Evolutionary conservation across 192 early-diverging fungal species (phyloP), one percentile per base, ranked within the genome.

Genomic region (Backusella sp.): DNA sequence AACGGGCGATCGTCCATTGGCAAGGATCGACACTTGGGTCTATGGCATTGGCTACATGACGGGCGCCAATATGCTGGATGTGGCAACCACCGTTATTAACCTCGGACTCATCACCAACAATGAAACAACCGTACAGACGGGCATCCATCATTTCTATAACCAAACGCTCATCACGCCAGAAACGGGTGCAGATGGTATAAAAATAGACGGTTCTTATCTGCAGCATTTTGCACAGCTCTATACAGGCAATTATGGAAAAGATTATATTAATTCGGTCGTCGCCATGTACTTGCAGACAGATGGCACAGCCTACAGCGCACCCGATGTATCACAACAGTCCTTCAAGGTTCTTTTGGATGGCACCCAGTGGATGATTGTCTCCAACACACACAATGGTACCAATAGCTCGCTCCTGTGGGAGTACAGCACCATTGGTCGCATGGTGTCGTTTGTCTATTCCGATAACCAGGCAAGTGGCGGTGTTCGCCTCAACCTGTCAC

Each of bases 221-320:
- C 77, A 79, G 36, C 77, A 79, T 28, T 26, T 69, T 7, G 67
- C 66, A 1, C 72, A 59, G 6, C 49, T 79, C 0, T 79, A 79
- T 39, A 79, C 26, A 8, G 77, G 77, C 30, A 79, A 79, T 42
- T 79, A 79, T 32, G 74, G 77, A 46, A 74, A 73, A 53, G 77
- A 73, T 30, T 79, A 66, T 46, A 74, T 68, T 26, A 75, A 75
- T 19, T 66, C 49, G 14, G 72, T 75, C n/a, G 26, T 71, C 11
- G 19, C 34, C 9, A 69, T 79, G 35, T 73, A 49, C 30, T 9
- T 41, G 11, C 72, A 68, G 42, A 73, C 77, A 14, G 68, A 68
- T 2, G 53, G 44, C 12, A 79, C 77, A 15, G 23, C 73, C 2
- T 79, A 62, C 23, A 44, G 66, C 9, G 65, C 77, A 23, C 46